These are phyloP conservation scores for Annona squamosa DNA, from an alignment of 164 flowering plant genomes.

Conservation along the genomic window DNA sequence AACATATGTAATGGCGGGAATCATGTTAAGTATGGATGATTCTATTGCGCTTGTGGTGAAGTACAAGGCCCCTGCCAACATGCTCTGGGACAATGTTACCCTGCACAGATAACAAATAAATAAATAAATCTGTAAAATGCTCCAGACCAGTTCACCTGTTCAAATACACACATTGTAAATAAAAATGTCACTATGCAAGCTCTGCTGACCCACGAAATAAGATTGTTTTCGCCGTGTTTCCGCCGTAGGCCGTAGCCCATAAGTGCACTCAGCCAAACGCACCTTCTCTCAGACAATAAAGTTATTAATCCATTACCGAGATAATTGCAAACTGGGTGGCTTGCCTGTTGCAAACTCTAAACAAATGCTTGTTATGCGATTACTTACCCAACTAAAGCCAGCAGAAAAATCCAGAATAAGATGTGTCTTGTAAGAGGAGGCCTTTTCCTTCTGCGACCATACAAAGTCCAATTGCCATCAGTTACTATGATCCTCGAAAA, in stretches of 20 bases:
- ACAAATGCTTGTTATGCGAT: neutral
- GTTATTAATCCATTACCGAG: too few species aligned
- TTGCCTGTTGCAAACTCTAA: too few species aligned
- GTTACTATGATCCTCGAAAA: neutral
- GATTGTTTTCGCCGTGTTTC: too few species aligned
- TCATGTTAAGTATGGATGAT: slow-evolving; percentile 13
- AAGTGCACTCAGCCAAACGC: too few species aligned
- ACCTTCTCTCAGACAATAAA: too few species aligned
- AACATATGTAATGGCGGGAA: slow-evolving; percentile 14
- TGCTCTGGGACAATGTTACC: slow-evolving; percentile 10
- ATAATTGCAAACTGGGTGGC: too few species aligned
- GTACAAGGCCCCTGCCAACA: slow-evolving; percentile 13
- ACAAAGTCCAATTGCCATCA: neutral
- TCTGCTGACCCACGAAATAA: too few species aligned
- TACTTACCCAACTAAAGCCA: slow-evolving; percentile 7
- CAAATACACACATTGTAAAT: neutral
- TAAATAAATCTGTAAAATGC: neutral
- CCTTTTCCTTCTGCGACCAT: slow-evolving; percentile 3
- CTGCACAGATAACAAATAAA: neutral
- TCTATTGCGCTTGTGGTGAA: slow-evolving; percentile 17
- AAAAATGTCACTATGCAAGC: too few species aligned
- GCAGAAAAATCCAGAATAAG: slow-evolving; percentile 2
- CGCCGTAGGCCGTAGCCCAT: too few species aligned
- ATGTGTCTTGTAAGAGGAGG: slow-evolving; percentile 7
- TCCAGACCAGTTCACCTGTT: neutral